phyloP scores from a whole-genome alignment of 306 rosid species.

The Lathyrus aphaca region DNA sequence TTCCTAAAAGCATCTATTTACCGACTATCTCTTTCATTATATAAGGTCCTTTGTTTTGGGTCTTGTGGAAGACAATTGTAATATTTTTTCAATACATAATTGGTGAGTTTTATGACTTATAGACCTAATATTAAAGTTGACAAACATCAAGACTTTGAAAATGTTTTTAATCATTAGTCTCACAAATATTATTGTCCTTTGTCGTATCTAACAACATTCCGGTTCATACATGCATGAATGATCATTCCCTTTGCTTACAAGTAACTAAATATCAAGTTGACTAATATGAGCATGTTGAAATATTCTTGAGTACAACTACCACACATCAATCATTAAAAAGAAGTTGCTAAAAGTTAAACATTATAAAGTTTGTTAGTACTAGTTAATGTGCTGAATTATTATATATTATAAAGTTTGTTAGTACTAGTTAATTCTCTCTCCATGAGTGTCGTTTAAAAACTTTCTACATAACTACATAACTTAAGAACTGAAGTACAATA shows the following conservation, averaged over 20 bases:
- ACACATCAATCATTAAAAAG: neutral
- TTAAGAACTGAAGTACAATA: no score
- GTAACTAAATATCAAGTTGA: constrained; percentile 20
- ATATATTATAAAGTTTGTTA: no score
- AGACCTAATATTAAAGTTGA: constrained; percentile 1
- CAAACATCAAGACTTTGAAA: neutral
- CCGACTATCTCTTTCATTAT: neutral
- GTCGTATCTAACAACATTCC: neutral
- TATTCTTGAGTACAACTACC: neutral
- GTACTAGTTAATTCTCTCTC: no score
- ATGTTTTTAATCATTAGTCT: constrained; percentile 24
- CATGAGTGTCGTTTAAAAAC: no score
- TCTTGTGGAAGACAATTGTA: constrained; percentile 42
- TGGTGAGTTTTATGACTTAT: constrained; percentile 45
- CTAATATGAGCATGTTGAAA: constrained; percentile 27
- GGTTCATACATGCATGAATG: constrained; percentile 22
- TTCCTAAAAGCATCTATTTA: constrained; percentile 36
- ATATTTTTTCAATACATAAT: constrained; percentile 36
- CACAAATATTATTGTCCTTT: constrained; percentile 42
- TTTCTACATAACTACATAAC: no score
- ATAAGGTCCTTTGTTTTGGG: constrained; percentile 13
- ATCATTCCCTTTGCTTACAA: constrained; percentile 15
- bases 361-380: no score
- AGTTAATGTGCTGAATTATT: no score
- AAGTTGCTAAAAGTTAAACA: neutral